These are phyloP conservation scores for Rosa lucieae DNA, from an alignment of 306 rosid species.

Conservation along the genomic window DNA sequence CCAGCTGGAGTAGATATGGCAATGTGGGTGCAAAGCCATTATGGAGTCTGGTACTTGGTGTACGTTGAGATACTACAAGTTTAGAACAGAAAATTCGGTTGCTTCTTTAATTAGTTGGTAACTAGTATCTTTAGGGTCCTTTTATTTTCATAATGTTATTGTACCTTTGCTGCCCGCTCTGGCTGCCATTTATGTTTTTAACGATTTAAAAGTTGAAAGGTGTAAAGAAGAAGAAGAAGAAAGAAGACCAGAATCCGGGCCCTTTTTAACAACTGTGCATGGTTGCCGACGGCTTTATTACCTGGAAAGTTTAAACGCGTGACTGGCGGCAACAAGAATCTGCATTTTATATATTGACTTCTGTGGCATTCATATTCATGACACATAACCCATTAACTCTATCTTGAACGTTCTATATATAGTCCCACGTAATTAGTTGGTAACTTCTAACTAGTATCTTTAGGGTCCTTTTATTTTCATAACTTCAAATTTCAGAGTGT, in stretches of 20 bases:
- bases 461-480: too few relatives aligned
- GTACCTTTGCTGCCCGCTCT: background rate
- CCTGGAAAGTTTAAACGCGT: background rate
- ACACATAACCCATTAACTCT: background rate
- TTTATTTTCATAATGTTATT: background rate
- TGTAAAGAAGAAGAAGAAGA: background rate
- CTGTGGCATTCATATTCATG: background rate
- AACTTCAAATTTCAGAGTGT: too few relatives aligned
- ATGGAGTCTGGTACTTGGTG: background rate
- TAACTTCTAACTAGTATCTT: too few relatives aligned
- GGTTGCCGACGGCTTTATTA: conserved; percentile 1
- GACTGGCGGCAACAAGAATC: background rate
- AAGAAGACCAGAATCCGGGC: background rate
- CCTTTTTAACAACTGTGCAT: conserved; percentile 6
- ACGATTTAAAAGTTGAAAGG: background rate
- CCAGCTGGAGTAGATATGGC: background rate
- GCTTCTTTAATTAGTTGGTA: background rate
- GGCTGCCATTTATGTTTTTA: background rate
- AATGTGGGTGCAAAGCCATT: background rate
- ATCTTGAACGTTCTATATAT: too few relatives aligned
- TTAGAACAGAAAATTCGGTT: background rate
- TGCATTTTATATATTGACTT: background rate
- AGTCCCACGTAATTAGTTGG: too few relatives aligned
- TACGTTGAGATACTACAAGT: background rate
- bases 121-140: background rate